phyloP scores from a whole-genome alignment of 352 stramenopile species.

The Heterotrichella gracilis region DNA sequence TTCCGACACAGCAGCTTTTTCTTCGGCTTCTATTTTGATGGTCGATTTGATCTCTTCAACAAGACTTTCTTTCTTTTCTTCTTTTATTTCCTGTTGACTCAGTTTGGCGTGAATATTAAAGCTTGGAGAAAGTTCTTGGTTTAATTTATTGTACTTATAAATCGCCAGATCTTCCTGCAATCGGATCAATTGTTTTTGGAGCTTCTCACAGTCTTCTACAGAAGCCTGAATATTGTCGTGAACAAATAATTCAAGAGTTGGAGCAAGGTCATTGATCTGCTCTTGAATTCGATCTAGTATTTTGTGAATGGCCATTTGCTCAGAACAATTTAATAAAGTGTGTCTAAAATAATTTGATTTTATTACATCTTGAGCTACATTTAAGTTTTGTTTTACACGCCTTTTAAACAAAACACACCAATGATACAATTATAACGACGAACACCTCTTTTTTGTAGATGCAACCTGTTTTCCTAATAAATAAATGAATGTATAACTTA shows the following conservation, averaged over 20 bases:
- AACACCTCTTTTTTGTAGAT: too few relatives aligned
- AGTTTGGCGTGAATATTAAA: background rate
- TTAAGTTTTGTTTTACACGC: slow-evolving; percentile 2
- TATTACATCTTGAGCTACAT: slow-evolving; percentile 2
- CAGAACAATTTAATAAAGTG: background rate
- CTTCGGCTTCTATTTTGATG: background rate
- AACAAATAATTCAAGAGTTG: background rate
- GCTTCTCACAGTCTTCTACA: background rate
- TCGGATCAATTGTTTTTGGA: background rate
- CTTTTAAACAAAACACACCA: slow-evolving; percentile 3
- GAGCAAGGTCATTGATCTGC: background rate
- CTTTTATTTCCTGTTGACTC: too few relatives aligned
- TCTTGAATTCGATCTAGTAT: background rate
- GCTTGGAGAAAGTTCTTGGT: background rate
- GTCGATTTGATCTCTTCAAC: background rate
- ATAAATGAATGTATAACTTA: background rate
- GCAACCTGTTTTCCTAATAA: too few relatives aligned
- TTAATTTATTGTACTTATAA: slow-evolving; percentile 8
- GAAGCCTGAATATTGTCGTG: background rate
- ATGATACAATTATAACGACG: too few relatives aligned
- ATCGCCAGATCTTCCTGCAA: background rate
- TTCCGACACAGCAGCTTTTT: background rate
- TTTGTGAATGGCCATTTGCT: background rate
- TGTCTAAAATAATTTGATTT: slow-evolving; percentile 9
- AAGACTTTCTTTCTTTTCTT: too few relatives aligned